Conservation (phyloP, 2,329 filamentous ascomycete genomes). For the Epichloe elymi region DNA sequence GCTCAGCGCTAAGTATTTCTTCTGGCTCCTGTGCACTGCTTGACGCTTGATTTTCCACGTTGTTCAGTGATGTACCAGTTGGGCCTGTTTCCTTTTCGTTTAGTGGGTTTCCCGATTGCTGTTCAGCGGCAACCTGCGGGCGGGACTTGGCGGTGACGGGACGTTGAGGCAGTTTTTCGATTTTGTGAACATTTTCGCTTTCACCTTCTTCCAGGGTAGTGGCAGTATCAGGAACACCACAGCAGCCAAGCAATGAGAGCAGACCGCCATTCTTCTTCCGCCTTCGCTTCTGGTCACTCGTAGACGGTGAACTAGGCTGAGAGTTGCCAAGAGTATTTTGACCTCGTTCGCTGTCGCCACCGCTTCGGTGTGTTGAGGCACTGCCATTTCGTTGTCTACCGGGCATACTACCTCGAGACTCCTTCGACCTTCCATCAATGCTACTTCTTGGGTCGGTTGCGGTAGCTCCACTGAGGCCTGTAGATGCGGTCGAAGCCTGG, state of each 20-base stretch:
- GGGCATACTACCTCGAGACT: constrained; percentile 50
- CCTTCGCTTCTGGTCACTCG: constrained; percentile 37
- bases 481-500: constrained; percentile 45
- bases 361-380: constrained; percentile 50
- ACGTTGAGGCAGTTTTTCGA: constrained; percentile 41
- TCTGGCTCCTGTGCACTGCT: constrained; percentile 34
- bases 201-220: constrained; percentile 39
- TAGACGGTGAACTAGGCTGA: constrained; percentile 37
- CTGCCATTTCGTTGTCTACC: constrained; percentile 53
- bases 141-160: constrained; percentile 41
- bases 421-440: constrained; percentile 51
- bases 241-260: constrained; percentile 52
- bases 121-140: constrained; percentile 39
- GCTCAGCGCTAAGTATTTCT: constrained; percentile 23
- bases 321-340: constrained; percentile 33
- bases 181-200: constrained; percentile 41
- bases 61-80: constrained; percentile 21
- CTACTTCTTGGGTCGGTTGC: constrained; percentile 47
- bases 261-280: constrained; percentile 44
- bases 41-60: constrained; percentile 30
- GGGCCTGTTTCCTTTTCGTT: constrained; percentile 36
- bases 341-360: constrained; percentile 38
- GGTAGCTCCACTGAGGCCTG: constrained; percentile 46
- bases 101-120: constrained; percentile 26
- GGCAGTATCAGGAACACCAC: constrained; percentile 47